Evolutionary conservation across 2,329 filamentous ascomycete genomes (phyloP), one percentile per base, ranked within the genome.

Genomic region (Biscogniauxia marginata): DNA sequence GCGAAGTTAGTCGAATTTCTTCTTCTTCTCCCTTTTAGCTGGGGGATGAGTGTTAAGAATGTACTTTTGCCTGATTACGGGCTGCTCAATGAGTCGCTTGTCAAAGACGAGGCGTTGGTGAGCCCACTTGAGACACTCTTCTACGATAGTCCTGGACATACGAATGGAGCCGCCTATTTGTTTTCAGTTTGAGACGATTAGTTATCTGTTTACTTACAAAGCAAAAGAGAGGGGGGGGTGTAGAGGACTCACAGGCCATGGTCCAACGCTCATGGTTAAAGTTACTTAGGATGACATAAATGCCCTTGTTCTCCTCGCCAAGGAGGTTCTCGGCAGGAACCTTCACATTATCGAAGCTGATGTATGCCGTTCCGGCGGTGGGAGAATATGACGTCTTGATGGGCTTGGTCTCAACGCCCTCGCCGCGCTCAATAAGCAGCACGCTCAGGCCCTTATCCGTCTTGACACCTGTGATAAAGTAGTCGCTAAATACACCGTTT

Each of bases 241-340:
- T 23, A 34, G 49, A 48, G 16, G 51, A 75, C 77, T 71, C 74
- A 78, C 84, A 86, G 55, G 79, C 78, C 88, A 93, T 91, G 74
- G 83, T 87, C 81, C 88, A 91, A 25, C 89, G 83, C 76, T 92
- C 90, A 75, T 95, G 90, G 79, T 95, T 95, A 77, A 96, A 96
- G 76, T 96, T 96, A 75, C 83, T 85, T 69, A 95, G 77, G 68
- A 96, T 91, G 24, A 95, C 89, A 59, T 87, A 83, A 68, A 96
- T 93, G 6, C 91, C 91, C 76, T 93, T 90, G 78, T 95, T 85
- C 75, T 96, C 91, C 69, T 90, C 78, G 59, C 91, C 91, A 5
- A 96, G 77, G 16, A 96, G 77, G 72, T 95, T 87, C 69, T 86
- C 83, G 0, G 85, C 87, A 0, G 91, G 91, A 0, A 96, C 91